Evolutionary conservation across 768 basidiomycete genomes (phyloP), one percentile per base, ranked within the genome.

Genomic region (Mycena rosella): DNA sequence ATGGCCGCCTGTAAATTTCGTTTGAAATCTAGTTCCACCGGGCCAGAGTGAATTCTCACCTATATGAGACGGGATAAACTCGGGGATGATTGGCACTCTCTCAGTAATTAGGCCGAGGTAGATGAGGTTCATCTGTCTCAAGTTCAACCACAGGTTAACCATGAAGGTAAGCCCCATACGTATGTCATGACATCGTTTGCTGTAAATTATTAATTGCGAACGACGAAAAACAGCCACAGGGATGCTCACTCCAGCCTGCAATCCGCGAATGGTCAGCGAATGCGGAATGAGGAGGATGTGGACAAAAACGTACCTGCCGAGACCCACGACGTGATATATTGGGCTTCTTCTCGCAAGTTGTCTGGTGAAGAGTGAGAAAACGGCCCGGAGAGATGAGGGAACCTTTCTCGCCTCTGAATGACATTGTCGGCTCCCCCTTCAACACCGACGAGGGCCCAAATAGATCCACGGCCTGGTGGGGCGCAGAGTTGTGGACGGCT

Each of bases 161-260:
- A n/a, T n/a, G n/a, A n/a, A n/a, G n/a, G n/a, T n/a, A n/a, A n/a
- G n/a, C n/a, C n/a, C n/a, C 85, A 71, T 65, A 88, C 88, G 74
- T 88, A 89, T 63, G 91, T 91, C 87, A 92, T 91, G 32, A 92
- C 89, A 78, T 92, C 91, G 81, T 93, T 93, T 9, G 91, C 91
- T 92, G 51, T 27, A 32, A 57, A 47, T 48, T 38, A 68, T 66
- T 44, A 38, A 54, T 60, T 47, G 60, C 75, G 51, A 59, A 53
- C 5, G n/a, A 49, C 27, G 26, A 40, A 49, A 27, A 45, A 13
- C 69, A 65, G 47, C 3, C 63, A 17, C 32, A 49, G 40, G 30
- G 47, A 53, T 32, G 84, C 88, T 71, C 74, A 88, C 88, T 92
- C 91, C 91, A 93, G n/a, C n/a, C n/a, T n/a, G n/a, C n/a, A n/a